phyloP scores from a whole-genome alignment of 768 basidiomycete species.

The Xerocomus potaroensis region DNA sequence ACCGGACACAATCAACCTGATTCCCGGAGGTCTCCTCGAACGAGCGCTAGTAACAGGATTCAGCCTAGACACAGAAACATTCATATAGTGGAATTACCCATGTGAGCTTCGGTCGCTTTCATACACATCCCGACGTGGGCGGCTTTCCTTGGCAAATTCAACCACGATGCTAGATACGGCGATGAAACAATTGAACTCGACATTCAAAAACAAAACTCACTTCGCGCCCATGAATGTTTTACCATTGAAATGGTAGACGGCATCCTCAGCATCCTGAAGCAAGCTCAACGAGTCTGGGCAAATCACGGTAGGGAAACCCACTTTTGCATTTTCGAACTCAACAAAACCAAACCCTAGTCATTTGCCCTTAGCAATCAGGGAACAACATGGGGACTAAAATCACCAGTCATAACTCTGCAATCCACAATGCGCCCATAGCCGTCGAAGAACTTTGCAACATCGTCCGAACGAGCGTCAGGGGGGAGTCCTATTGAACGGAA shows the following conservation, averaged over 20 bases:
- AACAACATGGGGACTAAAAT: slow-evolving; percentile 21
- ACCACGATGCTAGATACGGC: slow-evolving; percentile 72
- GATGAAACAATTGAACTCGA: neutral
- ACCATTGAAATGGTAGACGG: slow-evolving; percentile 80
- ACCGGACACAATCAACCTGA: slow-evolving; percentile 81
- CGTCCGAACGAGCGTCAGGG: slow-evolving; percentile 75
- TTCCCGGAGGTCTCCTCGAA: slow-evolving; percentile 72
- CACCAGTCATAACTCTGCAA: slow-evolving; percentile 93
- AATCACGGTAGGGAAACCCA: slow-evolving; percentile 15
- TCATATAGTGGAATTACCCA: slow-evolving; percentile 37
- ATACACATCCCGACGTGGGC: slow-evolving; percentile 75
- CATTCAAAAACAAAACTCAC: slow-evolving; percentile 24
- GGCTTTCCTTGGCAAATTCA: slow-evolving; percentile 92
- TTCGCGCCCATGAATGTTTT: slow-evolving; percentile 86
- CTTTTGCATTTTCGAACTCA: slow-evolving; percentile 88
- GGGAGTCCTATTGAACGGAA: slow-evolving; percentile 58
- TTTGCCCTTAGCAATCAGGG: slow-evolving; percentile 15
- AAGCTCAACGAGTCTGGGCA: slow-evolving; percentile 10
- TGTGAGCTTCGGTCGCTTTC: slow-evolving; percentile 53
- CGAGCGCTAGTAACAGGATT: slow-evolving; percentile 45
- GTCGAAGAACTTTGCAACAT: slow-evolving; percentile 86
- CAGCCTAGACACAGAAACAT: slow-evolving; percentile 9
- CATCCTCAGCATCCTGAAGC: slow-evolving; percentile 89
- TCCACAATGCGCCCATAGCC: slow-evolving; percentile 86
- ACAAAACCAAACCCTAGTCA: slow-evolving; percentile 87